Conservation (phyloP, 2,329 filamentous ascomycete species). For the Hymenotorrendiella dingleyae region DNA sequence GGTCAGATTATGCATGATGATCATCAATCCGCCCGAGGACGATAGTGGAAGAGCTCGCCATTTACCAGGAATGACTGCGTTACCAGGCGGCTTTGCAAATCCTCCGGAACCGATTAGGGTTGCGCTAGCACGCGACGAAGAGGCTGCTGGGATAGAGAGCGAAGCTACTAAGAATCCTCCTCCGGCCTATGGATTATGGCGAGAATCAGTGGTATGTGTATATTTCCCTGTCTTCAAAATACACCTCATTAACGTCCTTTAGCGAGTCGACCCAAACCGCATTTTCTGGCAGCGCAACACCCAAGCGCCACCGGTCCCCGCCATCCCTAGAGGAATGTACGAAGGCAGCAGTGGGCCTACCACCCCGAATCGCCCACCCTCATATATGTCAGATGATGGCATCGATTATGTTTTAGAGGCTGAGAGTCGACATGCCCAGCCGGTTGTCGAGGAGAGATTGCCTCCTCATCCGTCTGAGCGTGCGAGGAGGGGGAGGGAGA, state of each 20-base stretch:
- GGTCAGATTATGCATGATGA: slow-evolving; percentile 64
- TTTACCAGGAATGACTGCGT: slow-evolving; percentile 44
- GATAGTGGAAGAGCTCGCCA: slow-evolving; percentile 30
- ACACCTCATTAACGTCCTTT: slow-evolving; percentile 11
- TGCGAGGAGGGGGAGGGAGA: too few species aligned
- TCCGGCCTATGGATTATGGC: slow-evolving; percentile 81
- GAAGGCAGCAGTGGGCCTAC: slow-evolving; percentile 17
- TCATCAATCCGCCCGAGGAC: slow-evolving; percentile 37
- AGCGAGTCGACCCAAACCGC: slow-evolving; percentile 74
- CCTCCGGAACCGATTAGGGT: slow-evolving; percentile 72
- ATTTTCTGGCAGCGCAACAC: slow-evolving; percentile 73
- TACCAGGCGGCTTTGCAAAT: slow-evolving; percentile 62
- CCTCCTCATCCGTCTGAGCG: slow-evolving; percentile 45
- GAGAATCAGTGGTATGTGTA: slow-evolving; percentile 68
- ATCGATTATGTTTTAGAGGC: slow-evolving; percentile 67
- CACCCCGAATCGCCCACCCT: slow-evolving; percentile 57
- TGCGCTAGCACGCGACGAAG: slow-evolving; percentile 68
- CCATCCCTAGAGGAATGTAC: slow-evolving; percentile 8
- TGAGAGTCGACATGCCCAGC: slow-evolving; percentile 51
- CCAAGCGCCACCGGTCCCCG: slow-evolving; percentile 13
- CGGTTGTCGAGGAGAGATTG: slow-evolving; percentile 39
- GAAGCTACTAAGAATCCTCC: slow-evolving; percentile 57
- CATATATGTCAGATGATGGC: slow-evolving; percentile 71
- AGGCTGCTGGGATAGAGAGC: slow-evolving; percentile 51
- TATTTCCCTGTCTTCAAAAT: background rate